Evolutionary conservation across 257 asterid species (phyloP).

Genomic region (Solanum bulbocastanum): DNA sequence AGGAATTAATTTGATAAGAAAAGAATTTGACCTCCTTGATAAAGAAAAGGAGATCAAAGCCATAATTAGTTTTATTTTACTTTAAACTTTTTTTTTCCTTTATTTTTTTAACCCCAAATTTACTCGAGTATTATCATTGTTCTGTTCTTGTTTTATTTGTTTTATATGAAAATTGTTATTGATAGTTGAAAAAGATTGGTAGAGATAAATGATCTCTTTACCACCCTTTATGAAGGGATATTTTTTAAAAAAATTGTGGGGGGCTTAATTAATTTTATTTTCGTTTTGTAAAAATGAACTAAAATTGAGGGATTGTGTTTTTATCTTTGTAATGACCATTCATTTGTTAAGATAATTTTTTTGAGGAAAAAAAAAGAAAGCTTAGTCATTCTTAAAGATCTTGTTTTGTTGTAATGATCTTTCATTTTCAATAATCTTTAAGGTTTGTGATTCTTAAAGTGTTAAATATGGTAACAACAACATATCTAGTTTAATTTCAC

Average conservation of each 20-base stretch:
- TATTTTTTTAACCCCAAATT: too few relatives aligned
- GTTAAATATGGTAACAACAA: not conserved
- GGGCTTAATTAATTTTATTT: not conserved
- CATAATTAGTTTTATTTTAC: not conserved
- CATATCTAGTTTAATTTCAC: accelerated
- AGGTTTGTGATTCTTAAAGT: not conserved
- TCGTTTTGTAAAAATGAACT: not conserved
- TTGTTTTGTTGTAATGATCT: not conserved
- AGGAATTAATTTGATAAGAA: not conserved
- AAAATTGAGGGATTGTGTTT: not conserved
- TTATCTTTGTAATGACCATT: not conserved
- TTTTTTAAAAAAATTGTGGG: not conserved
- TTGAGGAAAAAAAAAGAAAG: not conserved
- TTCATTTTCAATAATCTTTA: not conserved
- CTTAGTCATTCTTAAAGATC: not conserved
- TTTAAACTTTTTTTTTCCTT: accelerated
- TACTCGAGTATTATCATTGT: not conserved
- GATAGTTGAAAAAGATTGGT: not conserved
- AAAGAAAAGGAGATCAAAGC: not conserved
- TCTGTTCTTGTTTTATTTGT: not conserved
- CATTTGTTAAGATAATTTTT: not conserved
- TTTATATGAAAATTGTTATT: not conserved
- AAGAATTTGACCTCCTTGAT: not conserved
- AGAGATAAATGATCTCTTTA: not conserved
- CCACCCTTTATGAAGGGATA: not conserved